Conservation (phyloP, 371 early-diverging fungal species). For the Syncephalis plumigaleata region DNA sequence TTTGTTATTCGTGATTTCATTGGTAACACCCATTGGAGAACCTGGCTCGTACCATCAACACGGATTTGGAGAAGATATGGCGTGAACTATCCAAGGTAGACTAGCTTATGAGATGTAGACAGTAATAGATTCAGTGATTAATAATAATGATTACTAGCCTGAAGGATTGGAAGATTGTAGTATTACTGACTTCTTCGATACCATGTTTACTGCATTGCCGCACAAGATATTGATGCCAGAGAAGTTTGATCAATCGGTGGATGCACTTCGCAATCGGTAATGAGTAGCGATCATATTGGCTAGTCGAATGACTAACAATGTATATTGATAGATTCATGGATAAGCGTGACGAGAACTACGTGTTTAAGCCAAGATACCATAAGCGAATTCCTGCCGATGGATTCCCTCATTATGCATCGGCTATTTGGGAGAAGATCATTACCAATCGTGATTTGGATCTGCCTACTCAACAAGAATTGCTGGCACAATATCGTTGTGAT, state of each 20-base stretch:
- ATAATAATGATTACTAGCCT: constrained; percentile 26
- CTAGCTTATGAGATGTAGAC: background rate
- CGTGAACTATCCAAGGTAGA: constrained; percentile 56
- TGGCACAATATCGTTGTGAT: constrained; percentile 96
- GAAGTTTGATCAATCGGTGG: constrained; percentile 58
- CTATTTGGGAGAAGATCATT: constrained; percentile 88
- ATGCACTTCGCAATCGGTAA: constrained; percentile 46
- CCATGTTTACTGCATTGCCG: constrained; percentile 78
- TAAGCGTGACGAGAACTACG: constrained; percentile 42
- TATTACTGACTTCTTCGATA: constrained; percentile 83
- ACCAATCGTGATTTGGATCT: constrained; percentile 90
- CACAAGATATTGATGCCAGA: constrained; percentile 80
- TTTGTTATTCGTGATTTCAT: constrained; percentile 95
- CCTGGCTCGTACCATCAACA: constrained; percentile 55
- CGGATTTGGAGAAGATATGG: constrained; percentile 87
- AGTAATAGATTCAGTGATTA: background rate
- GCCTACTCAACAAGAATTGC: constrained; percentile 92
- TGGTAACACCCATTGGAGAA: constrained; percentile 65
- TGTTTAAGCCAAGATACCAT: constrained; percentile 74
- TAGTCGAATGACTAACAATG: background rate
- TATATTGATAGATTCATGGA: constrained; percentile 43
- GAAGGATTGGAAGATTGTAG: constrained; percentile 56
- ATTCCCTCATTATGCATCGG: constrained; percentile 70
- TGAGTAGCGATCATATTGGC: background rate
- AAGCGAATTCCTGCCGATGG: constrained; percentile 93